Conservation (phyloP, 129 eudicot species). For the Flaveria bidentis region DNA sequence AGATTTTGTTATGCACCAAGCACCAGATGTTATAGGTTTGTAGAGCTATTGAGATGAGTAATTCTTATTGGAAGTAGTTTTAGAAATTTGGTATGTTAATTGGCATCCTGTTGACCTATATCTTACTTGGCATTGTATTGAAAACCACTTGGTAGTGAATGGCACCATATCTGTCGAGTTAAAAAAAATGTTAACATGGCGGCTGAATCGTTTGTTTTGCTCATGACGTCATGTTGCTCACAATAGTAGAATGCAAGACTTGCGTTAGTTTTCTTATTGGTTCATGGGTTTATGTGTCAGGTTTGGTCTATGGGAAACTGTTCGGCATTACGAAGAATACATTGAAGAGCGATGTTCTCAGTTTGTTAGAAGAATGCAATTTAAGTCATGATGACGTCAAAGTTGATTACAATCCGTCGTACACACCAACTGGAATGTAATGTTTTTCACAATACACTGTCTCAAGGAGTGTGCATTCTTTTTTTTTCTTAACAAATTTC, state of each 20-base stretch:
- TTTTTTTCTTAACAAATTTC: background rate
- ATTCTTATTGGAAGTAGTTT: constrained; percentile 12
- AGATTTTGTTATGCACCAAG: background rate
- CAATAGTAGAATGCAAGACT: background rate
- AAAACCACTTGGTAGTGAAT: background rate
- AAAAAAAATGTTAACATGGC: background rate
- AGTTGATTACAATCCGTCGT: constrained; percentile 50
- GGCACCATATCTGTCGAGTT: background rate
- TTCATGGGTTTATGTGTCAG: constrained; percentile 38
- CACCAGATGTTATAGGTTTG: background rate
- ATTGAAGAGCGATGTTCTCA: constrained; percentile 59
- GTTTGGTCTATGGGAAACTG: constrained; percentile 51
- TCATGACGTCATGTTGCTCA: background rate
- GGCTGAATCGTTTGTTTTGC: background rate
- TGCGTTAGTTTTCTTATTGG: background rate
- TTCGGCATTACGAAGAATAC: constrained; percentile 50
- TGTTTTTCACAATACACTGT: constrained; percentile 24
- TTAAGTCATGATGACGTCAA: constrained; percentile 56
- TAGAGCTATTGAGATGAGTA: background rate
- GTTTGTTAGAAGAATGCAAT: constrained; percentile 56
- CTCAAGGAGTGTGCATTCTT: background rate
- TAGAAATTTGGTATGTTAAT: background rate
- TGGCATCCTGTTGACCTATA: background rate
- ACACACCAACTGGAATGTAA: constrained; percentile 56
- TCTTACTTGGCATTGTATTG: too few relatives aligned